phyloP scores from a whole-genome alignment of 2,329 filamentous ascomycete genomes.

The Aspergillus piperis region DNA sequence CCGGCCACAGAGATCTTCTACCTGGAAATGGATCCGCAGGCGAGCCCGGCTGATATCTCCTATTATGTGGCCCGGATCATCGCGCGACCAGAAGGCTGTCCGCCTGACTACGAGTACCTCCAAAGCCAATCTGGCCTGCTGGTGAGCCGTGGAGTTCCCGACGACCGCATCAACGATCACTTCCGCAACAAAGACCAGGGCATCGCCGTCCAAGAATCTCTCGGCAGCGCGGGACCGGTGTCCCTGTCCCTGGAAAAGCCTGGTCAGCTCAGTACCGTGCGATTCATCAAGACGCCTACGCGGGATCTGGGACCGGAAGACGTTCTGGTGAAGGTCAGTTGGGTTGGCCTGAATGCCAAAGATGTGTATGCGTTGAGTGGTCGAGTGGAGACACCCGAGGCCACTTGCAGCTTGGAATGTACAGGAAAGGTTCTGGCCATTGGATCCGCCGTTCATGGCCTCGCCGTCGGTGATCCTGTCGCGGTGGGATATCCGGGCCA shows the following conservation, averaged over 20 bases:
- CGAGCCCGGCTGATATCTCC: background rate
- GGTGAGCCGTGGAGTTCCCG: background rate
- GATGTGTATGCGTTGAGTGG: background rate
- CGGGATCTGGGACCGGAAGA: background rate
- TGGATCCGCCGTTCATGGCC: background rate
- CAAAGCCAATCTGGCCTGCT: background rate
- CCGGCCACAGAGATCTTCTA: background rate
- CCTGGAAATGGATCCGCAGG: background rate
- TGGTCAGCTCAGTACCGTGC: background rate
- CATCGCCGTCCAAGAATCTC: background rate
- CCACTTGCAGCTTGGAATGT: background rate
- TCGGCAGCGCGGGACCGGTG: background rate
- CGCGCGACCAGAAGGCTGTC: background rate
- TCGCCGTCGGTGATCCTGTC: background rate
- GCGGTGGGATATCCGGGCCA: background rate
- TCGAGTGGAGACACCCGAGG: constrained; percentile 4
- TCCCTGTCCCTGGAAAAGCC: background rate
- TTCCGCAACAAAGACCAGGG: background rate
- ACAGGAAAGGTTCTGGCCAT: background rate
- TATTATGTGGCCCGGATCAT: background rate
- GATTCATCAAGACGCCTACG: background rate
- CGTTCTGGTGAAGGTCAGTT: background rate
- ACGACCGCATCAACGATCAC: background rate
- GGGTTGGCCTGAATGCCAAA: constrained; percentile 5
- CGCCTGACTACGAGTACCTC: background rate